phyloP scores from a whole-genome alignment of 164 flowering plant genomes.

The Piper longum region DNA sequence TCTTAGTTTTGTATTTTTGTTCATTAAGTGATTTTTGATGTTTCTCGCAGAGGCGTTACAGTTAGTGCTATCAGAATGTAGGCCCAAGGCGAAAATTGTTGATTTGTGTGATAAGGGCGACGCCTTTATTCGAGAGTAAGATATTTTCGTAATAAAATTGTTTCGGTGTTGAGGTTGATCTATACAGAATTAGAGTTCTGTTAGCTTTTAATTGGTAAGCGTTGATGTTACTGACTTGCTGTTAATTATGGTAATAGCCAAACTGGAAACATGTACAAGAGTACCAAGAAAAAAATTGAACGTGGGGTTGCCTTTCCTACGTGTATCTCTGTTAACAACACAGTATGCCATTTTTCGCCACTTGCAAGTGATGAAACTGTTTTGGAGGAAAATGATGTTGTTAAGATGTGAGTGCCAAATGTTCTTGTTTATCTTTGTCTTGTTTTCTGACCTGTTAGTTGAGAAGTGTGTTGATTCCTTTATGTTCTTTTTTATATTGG shows the following conservation, averaged over 20 bases:
- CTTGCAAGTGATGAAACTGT: slow-evolving; percentile 74
- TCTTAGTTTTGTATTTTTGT: not conserved
- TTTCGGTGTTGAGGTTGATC: not conserved
- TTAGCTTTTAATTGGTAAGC: not conserved
- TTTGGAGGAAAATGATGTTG: slow-evolving; percentile 68
- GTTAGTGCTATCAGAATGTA: slow-evolving; percentile 63
- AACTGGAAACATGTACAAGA: slow-evolving; percentile 82
- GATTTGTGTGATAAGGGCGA: slow-evolving; percentile 88
- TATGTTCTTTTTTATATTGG: slow-evolving; percentile 1
- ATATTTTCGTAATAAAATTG: not conserved
- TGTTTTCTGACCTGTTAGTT: not conserved
- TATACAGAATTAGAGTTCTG: not conserved
- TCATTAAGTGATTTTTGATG: not conserved
- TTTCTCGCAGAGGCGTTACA: slow-evolving; percentile 71
- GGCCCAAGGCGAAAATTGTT: slow-evolving; percentile 71
- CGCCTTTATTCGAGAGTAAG: slow-evolving; percentile 72
- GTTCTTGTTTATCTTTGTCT: not conserved
- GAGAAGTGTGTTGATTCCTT: not conserved
- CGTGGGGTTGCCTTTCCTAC: slow-evolving; percentile 92
- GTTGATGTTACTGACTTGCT: not conserved
- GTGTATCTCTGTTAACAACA: slow-evolving; percentile 83
- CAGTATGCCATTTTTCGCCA: slow-evolving; percentile 82
- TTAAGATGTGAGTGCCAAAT: slow-evolving; percentile 56
- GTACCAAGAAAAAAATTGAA: slow-evolving; percentile 86
- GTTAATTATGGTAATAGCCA: slow-evolving; percentile 31